Evolutionary conservation across 2,329 filamentous ascomycete species (phyloP).

Genomic region (Aspergillus texensis): DNA sequence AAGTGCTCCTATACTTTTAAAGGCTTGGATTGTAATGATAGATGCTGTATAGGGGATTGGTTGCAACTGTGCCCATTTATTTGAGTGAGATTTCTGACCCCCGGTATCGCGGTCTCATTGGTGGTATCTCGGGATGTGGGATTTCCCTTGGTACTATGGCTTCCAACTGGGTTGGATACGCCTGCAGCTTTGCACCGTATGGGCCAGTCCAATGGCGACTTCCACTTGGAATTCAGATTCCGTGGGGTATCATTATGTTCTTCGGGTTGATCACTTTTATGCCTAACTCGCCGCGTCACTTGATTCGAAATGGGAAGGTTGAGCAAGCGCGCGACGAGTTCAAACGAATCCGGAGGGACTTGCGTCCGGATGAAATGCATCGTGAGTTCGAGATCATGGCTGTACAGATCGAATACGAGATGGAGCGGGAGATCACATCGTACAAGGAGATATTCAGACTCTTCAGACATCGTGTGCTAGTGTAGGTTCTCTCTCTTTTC

Average conservation of each 20-base stretch:
- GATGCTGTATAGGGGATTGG: slow-evolving; percentile 44
- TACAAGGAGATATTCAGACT: slow-evolving; percentile 56
- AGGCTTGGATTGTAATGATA: background rate
- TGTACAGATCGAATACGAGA: slow-evolving; percentile 60
- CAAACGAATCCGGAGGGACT: slow-evolving; percentile 50
- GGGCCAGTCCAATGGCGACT: slow-evolving; percentile 58
- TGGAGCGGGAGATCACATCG: slow-evolving; percentile 57
- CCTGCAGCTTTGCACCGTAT: slow-evolving; percentile 57
- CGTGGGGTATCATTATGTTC: slow-evolving; percentile 59
- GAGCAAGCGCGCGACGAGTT: slow-evolving; percentile 55
- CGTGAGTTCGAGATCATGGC: slow-evolving; percentile 60
- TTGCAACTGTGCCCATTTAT: slow-evolving; percentile 59
- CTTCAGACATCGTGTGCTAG: slow-evolving; percentile 56
- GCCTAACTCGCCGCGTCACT: slow-evolving; percentile 58
- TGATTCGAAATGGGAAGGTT: slow-evolving; percentile 54
- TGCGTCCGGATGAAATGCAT: slow-evolving; percentile 47
- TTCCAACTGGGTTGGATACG: slow-evolving; percentile 62
- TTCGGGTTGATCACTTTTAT: slow-evolving; percentile 58
- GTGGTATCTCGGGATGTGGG: slow-evolving; percentile 57
- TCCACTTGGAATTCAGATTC: slow-evolving; percentile 58
- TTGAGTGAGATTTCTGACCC: slow-evolving; percentile 58
- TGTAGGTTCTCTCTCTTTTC: slow-evolving; percentile 34
- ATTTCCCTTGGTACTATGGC: slow-evolving; percentile 60
- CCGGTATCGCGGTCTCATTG: slow-evolving; percentile 55
- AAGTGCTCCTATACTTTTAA: slow-evolving; percentile 14